Conservation (phyloP, 768 basidiomycete genomes). For the Daedaleopsis nitida region DNA sequence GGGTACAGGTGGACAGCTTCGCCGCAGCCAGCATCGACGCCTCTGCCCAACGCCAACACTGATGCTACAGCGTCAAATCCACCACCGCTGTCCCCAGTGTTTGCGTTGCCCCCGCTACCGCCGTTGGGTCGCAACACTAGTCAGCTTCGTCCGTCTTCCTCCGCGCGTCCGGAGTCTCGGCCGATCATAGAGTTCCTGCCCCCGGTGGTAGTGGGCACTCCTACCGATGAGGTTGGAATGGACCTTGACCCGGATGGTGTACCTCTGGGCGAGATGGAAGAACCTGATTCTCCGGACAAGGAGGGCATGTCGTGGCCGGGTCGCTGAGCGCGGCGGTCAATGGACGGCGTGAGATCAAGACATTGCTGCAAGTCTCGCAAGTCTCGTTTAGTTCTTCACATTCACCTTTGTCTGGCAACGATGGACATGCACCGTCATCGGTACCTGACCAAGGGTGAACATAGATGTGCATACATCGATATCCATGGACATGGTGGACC, state of each 20-base stretch:
- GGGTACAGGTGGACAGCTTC: slow-evolving; percentile 24
- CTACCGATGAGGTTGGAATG: slow-evolving; percentile 13
- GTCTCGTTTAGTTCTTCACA: not conserved
- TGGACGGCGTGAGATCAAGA: too few species aligned
- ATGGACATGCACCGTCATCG: not conserved
- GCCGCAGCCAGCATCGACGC: slow-evolving; percentile 10
- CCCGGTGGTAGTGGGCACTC: not conserved
- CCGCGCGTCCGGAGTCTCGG: slow-evolving; percentile 8
- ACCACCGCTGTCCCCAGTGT: slow-evolving; percentile 13
- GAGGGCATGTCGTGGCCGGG: slow-evolving; percentile 48
- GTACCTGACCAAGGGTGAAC: not conserved
- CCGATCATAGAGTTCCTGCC: slow-evolving; percentile 6
- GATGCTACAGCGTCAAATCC: not conserved
- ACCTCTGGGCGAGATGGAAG: slow-evolving; percentile 25
- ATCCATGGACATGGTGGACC: not conserved
- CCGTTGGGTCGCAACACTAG: slow-evolving; percentile 3
- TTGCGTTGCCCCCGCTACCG: slow-evolving; percentile 15
- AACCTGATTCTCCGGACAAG: slow-evolving; percentile 49
- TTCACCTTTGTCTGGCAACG: not conserved
- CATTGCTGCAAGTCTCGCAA: too few species aligned
- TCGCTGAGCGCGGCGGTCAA: slow-evolving; percentile 34
- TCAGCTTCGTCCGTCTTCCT: slow-evolving; percentile 16
- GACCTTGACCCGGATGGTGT: slow-evolving; percentile 49
- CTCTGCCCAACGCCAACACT: slow-evolving; percentile 5
- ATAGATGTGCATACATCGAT: not conserved